Conservation (phyloP, 2,329 filamentous ascomycete species). For the Cytospora schulzeri region DNA sequence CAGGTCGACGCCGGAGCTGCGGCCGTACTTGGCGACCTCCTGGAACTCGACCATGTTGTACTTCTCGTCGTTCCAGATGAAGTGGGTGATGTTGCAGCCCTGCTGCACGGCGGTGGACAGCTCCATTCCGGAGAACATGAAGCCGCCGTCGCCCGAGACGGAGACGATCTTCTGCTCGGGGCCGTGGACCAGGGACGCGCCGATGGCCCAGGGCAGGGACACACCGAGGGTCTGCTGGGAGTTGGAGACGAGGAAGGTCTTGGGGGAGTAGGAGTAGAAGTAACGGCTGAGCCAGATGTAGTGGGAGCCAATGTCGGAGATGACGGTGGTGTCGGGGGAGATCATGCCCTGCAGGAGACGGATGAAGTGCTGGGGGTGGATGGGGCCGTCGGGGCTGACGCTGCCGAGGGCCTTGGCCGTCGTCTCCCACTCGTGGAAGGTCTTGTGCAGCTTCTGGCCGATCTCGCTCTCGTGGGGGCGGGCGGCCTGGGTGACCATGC, state of each 20-base stretch:
- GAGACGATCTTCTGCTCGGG: slow-evolving; percentile 47
- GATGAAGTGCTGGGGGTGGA: slow-evolving; percentile 51
- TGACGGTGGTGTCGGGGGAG: slow-evolving; percentile 44
- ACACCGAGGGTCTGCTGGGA: slow-evolving; percentile 53
- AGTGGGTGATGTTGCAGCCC: slow-evolving; percentile 51
- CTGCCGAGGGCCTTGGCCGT: slow-evolving; percentile 32
- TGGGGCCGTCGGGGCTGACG: slow-evolving; percentile 31
- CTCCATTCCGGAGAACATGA: slow-evolving; percentile 52
- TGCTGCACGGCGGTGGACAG: slow-evolving; percentile 49
- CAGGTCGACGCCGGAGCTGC: slow-evolving; percentile 46
- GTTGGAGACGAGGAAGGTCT: slow-evolving; percentile 48
- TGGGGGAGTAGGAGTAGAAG: slow-evolving; percentile 47
- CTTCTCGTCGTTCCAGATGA: slow-evolving; percentile 52
- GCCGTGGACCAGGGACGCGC: slow-evolving; percentile 45
- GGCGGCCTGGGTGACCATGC: slow-evolving; percentile 37
- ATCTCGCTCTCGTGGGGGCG: slow-evolving; percentile 40
- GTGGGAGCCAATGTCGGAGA: slow-evolving; percentile 49
- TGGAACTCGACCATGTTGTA: slow-evolving; percentile 57
- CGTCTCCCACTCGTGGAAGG: slow-evolving; percentile 41
- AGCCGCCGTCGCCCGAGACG: slow-evolving; percentile 50
- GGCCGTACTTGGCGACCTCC: slow-evolving; percentile 52
- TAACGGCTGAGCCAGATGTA: slow-evolving; percentile 52
- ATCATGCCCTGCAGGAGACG: slow-evolving; percentile 44
- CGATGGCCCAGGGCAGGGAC: slow-evolving; percentile 51
- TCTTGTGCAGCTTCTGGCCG: slow-evolving; percentile 38